Evolutionary conservation across 495 filamentous ascomycete species (phyloP), one percentile per base, ranked within the genome.

Genomic region (Hypoxylon fuscum): DNA sequence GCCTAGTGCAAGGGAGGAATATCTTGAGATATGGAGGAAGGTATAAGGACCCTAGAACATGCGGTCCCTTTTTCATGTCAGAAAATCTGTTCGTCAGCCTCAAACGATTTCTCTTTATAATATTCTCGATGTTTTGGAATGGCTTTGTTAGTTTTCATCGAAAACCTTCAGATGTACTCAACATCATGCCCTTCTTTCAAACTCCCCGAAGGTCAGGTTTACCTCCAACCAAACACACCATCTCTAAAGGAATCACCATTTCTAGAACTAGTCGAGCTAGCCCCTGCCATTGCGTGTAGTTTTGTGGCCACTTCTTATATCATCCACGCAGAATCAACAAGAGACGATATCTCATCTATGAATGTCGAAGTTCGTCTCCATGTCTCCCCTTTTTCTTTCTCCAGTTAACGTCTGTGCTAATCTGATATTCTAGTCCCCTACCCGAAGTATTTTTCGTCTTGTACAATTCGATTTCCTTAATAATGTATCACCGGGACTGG

Each of bases 401-500:
- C 21, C n/a, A 4, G 29, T 22, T n/a, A 23, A 38, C 20, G 40
- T 32, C 34, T 34, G 3, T 27, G 21, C 60, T 64, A 34, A 64
- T 29, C 18, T 27, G 22, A 49, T n/a, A 22, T 18, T 52, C 3
- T 37, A 60, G 53, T 59, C 34, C 41, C 15, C 41, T 37, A 42
- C 14, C 14, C 51, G 49, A 38, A 37, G 21, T 18, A 11, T 61
- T 5, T 34, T 38, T 14, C 62, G 45, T 32, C 32, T 44, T 48
- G 22, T 57, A 27, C 37, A 49, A 18, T 20, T 27, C 52, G 43
- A 63, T 41, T 71, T 73, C 23, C 37, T 75, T 23, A 46, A 70
- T 40, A 59, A 67, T 31, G 71, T 76, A 11, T 62, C 74, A 11
- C 72, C 78, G 11, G 69, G 54, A 21, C 55, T 77, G 38, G 76